Evolutionary conservation across 768 basidiomycete genomes (phyloP).

Genomic region (Suillus lakei): DNA sequence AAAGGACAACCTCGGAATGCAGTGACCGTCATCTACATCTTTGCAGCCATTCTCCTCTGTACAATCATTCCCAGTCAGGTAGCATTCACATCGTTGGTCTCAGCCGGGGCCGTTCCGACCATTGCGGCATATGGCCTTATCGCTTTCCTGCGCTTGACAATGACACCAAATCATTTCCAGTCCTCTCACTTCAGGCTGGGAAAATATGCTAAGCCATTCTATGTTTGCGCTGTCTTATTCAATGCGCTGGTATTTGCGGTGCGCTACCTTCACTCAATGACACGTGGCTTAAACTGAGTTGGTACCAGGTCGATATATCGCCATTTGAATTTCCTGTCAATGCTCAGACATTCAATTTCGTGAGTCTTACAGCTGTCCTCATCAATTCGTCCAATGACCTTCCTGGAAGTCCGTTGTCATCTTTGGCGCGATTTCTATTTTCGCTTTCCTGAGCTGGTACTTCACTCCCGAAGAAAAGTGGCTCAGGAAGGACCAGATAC

Average conservation of each 20-base stretch:
- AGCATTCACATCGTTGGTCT: constrained; percentile 89
- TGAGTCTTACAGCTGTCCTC: constrained; percentile 42
- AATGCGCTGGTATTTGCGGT: constrained; percentile 78
- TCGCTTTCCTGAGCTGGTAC: constrained; percentile 79
- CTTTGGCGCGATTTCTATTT: constrained; percentile 77
- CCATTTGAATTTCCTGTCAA: constrained; percentile 89
- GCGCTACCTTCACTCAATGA: constrained; percentile 32
- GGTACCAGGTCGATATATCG: constrained; percentile 72
- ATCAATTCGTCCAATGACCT: constrained; percentile 16
- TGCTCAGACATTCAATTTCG: constrained; percentile 83
- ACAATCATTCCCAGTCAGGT: constrained; percentile 89
- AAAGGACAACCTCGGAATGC: constrained; percentile 83
- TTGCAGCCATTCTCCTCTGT: constrained; percentile 77
- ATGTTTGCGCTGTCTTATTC: constrained; percentile 68
- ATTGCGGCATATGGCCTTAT: constrained; percentile 90
- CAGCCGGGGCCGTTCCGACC: constrained; percentile 84
- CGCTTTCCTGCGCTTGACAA: constrained; percentile 71
- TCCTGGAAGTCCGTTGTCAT: constrained; percentile 69
- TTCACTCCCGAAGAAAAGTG: constrained; percentile 81
- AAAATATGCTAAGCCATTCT: constrained; percentile 67
- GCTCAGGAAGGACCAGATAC: constrained; percentile 68
- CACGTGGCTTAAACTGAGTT: constrained; percentile 10
- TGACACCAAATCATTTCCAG: constrained; percentile 78
- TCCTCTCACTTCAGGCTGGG: constrained; percentile 77
- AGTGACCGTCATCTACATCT: constrained; percentile 84